phyloP scores from a whole-genome alignment of 352 stramenopile genomes.

The Pythium dissotocum region DNA sequence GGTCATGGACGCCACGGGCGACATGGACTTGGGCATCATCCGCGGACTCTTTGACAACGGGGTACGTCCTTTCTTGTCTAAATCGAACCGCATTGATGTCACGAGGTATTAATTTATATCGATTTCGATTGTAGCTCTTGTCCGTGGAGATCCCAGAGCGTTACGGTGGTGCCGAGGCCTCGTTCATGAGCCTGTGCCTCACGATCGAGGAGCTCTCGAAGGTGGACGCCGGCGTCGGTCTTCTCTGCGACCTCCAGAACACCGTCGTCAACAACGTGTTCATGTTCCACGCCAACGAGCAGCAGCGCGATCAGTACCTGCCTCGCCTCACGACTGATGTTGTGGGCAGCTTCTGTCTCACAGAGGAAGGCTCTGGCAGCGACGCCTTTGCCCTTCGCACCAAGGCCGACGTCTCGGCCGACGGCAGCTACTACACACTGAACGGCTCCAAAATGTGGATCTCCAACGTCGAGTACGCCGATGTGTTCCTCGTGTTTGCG shows the following conservation, averaged over 20 bases:
- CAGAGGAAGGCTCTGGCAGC: slow-evolving; percentile 91
- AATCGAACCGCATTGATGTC: not conserved
- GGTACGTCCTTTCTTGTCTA: slow-evolving; percentile 29
- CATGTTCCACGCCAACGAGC: slow-evolving; percentile 67
- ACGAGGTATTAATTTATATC: not conserved
- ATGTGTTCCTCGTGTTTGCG: slow-evolving; percentile 96
- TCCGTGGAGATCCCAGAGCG: slow-evolving; percentile 96
- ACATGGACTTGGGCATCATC: slow-evolving; percentile 91
- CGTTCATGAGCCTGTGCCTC: slow-evolving; percentile 95
- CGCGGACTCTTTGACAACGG: slow-evolving; percentile 92
- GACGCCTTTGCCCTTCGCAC: slow-evolving; percentile 97
- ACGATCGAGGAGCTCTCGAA: slow-evolving; percentile 97
- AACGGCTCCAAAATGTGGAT: slow-evolving; percentile 98
- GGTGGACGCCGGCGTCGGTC: slow-evolving; percentile 93
- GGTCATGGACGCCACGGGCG: slow-evolving; percentile 91
- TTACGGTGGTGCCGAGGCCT: slow-evolving; percentile 91
- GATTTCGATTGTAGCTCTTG: slow-evolving; percentile 63
- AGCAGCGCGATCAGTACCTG: slow-evolving; percentile 88
- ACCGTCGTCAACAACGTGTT: slow-evolving; percentile 94
- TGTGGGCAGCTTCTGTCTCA: slow-evolving; percentile 95
- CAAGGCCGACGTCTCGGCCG: slow-evolving; percentile 77
- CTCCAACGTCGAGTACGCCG: slow-evolving; percentile 95
- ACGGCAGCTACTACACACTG: slow-evolving; percentile 95
- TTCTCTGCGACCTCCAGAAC: slow-evolving; percentile 96
- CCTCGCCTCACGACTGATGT: slow-evolving; percentile 77